Conservation (phyloP, 1,284 basidiomycete genomes). For the Earliella scabrosa region DNA sequence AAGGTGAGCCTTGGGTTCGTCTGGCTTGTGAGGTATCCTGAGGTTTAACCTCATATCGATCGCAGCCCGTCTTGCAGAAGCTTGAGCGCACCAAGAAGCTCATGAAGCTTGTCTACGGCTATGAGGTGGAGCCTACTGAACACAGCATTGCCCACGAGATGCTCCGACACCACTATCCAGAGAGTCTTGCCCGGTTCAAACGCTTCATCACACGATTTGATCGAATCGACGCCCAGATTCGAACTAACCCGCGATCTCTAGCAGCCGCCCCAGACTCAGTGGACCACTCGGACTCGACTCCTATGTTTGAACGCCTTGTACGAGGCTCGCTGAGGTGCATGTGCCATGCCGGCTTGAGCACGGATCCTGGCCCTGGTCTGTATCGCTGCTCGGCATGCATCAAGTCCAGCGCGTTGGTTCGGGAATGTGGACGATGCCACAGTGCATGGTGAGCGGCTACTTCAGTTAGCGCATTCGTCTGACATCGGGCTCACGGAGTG, state of each 20-base stretch:
- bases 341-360: no score
- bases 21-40: no score
- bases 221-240: neutral
- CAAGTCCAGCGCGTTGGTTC: neutral
- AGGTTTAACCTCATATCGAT: no score
- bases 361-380: neutral
- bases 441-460: neutral
- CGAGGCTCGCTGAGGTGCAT: neutral
- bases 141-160: neutral
- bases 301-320: neutral
- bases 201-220: neutral
- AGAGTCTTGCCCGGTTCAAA: neutral
- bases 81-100: neutral
- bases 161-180: neutral
- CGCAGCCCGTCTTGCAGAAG: neutral
- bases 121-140: neutral
- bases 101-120: neutral
- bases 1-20: neutral
- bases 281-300: neutral
- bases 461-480: neutral
- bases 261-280: neutral
- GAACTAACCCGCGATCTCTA: neutral
- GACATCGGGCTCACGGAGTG: neutral
- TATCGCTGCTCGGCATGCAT: neutral
- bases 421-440: neutral